A percentile compares a stretch with the other conserved stretches of the same genome.
phyloP scores from a whole-genome alignment of 2,329 filamentous ascomycete genomes.

The Penicillium sp. region DNA sequence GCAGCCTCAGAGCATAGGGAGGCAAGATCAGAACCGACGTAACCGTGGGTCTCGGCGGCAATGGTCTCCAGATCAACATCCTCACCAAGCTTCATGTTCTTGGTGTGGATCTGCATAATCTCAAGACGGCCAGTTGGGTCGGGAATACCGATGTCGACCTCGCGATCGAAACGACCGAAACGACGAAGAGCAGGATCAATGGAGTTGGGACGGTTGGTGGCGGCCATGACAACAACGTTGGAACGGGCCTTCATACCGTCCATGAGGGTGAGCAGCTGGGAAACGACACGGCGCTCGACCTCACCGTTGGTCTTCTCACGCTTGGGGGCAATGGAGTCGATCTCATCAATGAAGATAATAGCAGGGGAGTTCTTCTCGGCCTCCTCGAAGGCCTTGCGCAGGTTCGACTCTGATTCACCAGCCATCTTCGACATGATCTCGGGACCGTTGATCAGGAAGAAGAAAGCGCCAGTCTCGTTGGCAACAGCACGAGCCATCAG shows the following conservation, averaged over 20 bases:
- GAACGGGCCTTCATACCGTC: constrained; percentile 99
- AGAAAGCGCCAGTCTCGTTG: constrained; percentile 98
- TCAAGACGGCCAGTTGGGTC: constrained; percentile 97
- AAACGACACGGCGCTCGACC: constrained; percentile 97
- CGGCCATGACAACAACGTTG: constrained; percentile 98
- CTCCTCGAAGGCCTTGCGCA: constrained; percentile 99
- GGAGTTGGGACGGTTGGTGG: constrained; percentile 97
- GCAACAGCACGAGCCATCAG: constrained; percentile 98
- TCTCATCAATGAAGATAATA: constrained; percentile 99
- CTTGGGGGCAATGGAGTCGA: constrained; percentile 98
- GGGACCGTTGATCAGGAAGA: constrained; percentile 98
- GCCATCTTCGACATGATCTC: constrained; percentile 99
- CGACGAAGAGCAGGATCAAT: constrained; percentile 96
- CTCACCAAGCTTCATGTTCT: constrained; percentile 99
- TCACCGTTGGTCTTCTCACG: constrained; percentile 99
- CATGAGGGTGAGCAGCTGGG: constrained; percentile 95
- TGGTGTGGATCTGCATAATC: constrained; percentile 99
- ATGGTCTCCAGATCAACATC: constrained; percentile 97
- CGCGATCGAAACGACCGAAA: constrained; percentile 97
- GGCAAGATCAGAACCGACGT: constrained; percentile 96
- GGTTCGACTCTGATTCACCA: constrained; percentile 96
- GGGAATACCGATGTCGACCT: constrained; percentile 97
- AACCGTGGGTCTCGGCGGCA: constrained; percentile 96
- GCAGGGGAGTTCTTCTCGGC: constrained; percentile 99
- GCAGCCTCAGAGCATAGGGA: constrained; percentile 98